Base-by-base conservation (phyloP, 805 yeast genomes). In the Starmerella scarabaei region DNA sequence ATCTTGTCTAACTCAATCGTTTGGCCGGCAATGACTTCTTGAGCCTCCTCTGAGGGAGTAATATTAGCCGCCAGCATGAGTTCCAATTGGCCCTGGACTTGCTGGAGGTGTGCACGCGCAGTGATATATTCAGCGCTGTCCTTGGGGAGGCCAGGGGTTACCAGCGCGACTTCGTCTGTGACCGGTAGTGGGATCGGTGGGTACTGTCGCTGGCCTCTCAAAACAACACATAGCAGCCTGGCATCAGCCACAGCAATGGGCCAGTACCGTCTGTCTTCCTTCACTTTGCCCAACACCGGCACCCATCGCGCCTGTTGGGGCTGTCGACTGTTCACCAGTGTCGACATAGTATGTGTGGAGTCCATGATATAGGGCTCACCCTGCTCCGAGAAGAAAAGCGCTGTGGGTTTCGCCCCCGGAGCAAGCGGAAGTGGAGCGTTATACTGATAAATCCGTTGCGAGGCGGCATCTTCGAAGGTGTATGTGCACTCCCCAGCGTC, bases 351-450 rank as follows among this genome's bases (percentile, higher is more conserved):
- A 45, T 84, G 84, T 47, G 78, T 85, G 24, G 68, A 64, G n/a
- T 93, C 94, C 40, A 77, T 80, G 5, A 86, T 57, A 47, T 91
- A 80, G 1, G 98, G 98, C 57, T 88, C 96, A 17, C 94, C 94
- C 52, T 72, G 77, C 33, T 77, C 77, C 32, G 83, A 79, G 65
- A 88, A 91, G 54, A 91, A 85, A n/a, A 82, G 57, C 2, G 86
- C 78, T 47, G 72, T 73, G 48, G 80, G 58, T 14, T 14, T 30
- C 9, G 41, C 35, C 37, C 55, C 37, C 20, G 45, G 62, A 60
- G 52, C 63, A 68, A 53, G 47, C 26, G 56, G 66, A 29, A 56
- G 44, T 4, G 40, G 45, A 38, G 51, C 65, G 50, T 40, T 51
- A 43, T 52, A 52, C 43, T 62, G 66, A 31, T 48, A 50, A n/a